These are phyloP conservation scores for Barnettozyma californica DNA, from an alignment of 805 yeast genomes.

Conservation along the genomic window DNA sequence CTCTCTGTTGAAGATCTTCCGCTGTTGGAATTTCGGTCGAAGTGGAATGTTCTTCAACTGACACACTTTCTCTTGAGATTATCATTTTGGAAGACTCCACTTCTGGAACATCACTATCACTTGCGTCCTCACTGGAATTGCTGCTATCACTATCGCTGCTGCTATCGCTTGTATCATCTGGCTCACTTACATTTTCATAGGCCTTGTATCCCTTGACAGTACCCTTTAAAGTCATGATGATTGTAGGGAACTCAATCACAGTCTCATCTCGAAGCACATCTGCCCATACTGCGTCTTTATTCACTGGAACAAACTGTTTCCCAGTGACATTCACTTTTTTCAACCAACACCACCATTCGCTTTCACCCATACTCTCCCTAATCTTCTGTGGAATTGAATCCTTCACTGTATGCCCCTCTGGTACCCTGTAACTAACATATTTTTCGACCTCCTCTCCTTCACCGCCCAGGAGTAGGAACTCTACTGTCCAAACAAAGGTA, in stretches of 20 bases:
- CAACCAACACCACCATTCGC: constrained; percentile 24
- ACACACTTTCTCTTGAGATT: neutral
- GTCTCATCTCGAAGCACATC: constrained; percentile 48
- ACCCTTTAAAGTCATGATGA: constrained; percentile 38
- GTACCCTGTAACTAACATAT: constrained; percentile 33
- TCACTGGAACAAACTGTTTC: constrained; percentile 35
- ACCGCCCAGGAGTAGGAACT: constrained; percentile 49
- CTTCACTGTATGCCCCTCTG: constrained; percentile 27
- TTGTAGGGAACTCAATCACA: constrained; percentile 76
- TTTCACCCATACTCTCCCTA: constrained; percentile 15
- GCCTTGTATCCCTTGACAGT: constrained; percentile 26
- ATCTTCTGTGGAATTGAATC: constrained; percentile 29
- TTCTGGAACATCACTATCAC: constrained; percentile 18
- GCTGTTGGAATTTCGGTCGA: no score
- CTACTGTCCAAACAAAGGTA: constrained; percentile 73
- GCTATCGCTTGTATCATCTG: constrained; percentile 12
- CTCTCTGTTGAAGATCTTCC: no score
- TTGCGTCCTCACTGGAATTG: constrained; percentile 12
- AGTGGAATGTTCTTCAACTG: neutral
- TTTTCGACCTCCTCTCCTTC: constrained; percentile 25
- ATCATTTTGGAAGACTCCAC: constrained; percentile 14
- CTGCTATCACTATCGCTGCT: constrained; percentile 10
- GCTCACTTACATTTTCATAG: constrained; percentile 6
- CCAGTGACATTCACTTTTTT: constrained; percentile 29
- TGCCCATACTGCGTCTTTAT: constrained; percentile 34